phyloP scores from a whole-genome alignment of 306 rosid genomes.

The Cyclanthera cordifolia region DNA sequence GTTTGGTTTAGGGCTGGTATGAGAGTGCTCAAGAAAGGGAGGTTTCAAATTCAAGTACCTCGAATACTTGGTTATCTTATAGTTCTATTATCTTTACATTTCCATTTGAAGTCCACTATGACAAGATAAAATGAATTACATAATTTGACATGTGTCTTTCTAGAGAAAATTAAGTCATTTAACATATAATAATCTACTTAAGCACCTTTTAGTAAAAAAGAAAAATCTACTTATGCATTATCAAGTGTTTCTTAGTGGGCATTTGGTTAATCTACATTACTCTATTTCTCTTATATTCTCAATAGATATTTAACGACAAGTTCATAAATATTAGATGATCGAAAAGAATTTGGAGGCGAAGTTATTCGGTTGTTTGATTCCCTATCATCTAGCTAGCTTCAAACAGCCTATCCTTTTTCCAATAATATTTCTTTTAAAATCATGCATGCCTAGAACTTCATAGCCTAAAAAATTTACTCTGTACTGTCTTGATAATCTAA shows the following conservation, averaged over 20 bases:
- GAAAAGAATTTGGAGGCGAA: not conserved
- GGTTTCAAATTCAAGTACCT: too few species aligned
- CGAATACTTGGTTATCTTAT: too few species aligned
- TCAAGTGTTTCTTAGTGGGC: not conserved
- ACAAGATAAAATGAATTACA: not conserved
- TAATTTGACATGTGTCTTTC: not conserved
- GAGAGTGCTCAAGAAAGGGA: too few species aligned
- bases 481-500: not conserved
- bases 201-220: not conserved
- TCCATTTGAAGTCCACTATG: not conserved
- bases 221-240: not conserved
- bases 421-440: not conserved
- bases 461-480: not conserved
- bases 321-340: not conserved
- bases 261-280: not conserved
- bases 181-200: not conserved
- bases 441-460: not conserved
- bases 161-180: not conserved
- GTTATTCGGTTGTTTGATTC: not conserved
- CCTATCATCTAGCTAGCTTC: too few species aligned
- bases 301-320: not conserved
- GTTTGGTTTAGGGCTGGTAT: too few species aligned
- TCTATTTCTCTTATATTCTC: not conserved
- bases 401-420: not conserved
- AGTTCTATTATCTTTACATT: too few species aligned